Evolutionary conservation across 192 early-diverging fungal genomes (phyloP).

Genomic region (Backusella westeae): DNA sequence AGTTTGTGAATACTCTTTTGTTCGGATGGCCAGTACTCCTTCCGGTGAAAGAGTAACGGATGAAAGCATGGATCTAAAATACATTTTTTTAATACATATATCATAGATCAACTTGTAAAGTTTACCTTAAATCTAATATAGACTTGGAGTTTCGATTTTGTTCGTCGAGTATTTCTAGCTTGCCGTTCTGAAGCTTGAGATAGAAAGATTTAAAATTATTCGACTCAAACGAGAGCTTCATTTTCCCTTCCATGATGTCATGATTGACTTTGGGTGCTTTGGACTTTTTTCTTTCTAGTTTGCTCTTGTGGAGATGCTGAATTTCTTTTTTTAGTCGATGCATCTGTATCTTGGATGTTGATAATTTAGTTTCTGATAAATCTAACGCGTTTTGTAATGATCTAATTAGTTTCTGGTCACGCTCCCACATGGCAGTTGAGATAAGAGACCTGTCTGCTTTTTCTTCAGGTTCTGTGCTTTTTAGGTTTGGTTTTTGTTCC

Average conservation of each 20-base stretch:
- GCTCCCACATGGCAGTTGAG: constrained; percentile 1
- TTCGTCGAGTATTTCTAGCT: constrained; percentile 4
- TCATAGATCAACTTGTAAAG: too few relatives aligned
- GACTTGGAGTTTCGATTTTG: not conserved
- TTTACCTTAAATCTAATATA: not conserved
- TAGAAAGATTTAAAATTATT: not conserved
- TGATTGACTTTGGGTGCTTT: not conserved
- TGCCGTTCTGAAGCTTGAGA: not conserved
- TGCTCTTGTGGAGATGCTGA: not conserved
- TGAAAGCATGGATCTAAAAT: not conserved
- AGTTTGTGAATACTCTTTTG: not conserved
- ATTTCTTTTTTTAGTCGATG: not conserved
- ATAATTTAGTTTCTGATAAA: constrained; percentile 1
- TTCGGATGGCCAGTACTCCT: not conserved
- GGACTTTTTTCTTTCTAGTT: not conserved
- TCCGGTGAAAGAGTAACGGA: not conserved
- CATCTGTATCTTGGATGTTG: not conserved
- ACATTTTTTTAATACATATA: too few relatives aligned
- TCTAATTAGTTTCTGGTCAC: not conserved
- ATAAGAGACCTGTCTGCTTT: not conserved
- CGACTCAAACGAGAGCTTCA: not conserved
- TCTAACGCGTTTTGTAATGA: not conserved
- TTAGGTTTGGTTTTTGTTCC: not conserved
- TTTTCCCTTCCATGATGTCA: not conserved
- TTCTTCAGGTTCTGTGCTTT: not conserved